Percentiles rank a stretch among this genome's conserved stretches.
Conservation (phyloP, 305 asterid genomes). For the Fraxinus ornus region DNA sequence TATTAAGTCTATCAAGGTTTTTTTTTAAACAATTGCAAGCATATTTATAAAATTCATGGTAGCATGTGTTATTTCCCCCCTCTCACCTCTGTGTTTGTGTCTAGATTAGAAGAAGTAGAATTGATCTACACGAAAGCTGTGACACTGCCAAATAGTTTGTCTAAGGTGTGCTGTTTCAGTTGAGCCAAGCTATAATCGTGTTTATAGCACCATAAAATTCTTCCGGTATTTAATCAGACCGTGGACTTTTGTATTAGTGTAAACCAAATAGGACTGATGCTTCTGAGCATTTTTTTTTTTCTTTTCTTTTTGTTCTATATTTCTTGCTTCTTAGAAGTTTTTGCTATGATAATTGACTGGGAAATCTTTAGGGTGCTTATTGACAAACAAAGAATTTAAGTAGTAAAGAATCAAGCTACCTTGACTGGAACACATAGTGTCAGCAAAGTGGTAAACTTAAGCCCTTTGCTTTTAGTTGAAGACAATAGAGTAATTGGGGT, state of each 20-base stretch:
- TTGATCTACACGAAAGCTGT: not conserved
- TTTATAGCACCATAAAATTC: not conserved
- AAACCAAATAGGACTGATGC: not conserved
- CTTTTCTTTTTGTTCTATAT: not conserved
- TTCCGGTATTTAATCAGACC: not conserved
- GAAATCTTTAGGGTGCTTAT: not conserved
- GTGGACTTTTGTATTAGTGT: not conserved
- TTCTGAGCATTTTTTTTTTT: not conserved
- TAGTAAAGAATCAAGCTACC: not conserved
- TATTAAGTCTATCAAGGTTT: not conserved
- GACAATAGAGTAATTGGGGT: not conserved
- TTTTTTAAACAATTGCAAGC: not conserved
- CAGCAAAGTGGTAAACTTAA: not conserved
- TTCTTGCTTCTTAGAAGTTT: not conserved
- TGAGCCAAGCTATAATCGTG: not conserved
- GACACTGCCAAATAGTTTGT: not conserved
- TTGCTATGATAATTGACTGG: conserved; percentile 7
- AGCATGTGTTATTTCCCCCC: not conserved
- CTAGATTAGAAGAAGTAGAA: not conserved
- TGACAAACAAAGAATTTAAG: no score
- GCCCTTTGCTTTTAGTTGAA: not conserved
- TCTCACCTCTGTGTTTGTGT: not conserved
- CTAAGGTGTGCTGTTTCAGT: not conserved
- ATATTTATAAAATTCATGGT: not conserved
- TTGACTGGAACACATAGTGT: not conserved